Conservation (phyloP, 441 rosid species). For the Hura crepitans region DNA sequence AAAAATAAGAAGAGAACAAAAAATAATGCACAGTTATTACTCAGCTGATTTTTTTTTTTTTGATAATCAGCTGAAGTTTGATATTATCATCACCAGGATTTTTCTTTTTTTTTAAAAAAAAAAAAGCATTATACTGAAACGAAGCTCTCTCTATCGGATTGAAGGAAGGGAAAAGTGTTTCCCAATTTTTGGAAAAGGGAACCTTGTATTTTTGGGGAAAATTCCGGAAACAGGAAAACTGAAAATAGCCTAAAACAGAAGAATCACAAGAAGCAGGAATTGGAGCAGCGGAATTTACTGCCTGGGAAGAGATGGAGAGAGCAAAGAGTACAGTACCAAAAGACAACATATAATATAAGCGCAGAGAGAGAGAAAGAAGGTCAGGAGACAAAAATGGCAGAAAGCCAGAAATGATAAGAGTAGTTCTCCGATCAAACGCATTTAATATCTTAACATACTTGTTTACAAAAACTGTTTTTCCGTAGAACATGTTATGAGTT, state of each 20-base stretch:
- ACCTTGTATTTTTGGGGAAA: too few relatives aligned
- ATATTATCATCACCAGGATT: too few relatives aligned
- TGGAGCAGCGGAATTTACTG: conserved; percentile 21
- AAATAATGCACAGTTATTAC: too few relatives aligned
- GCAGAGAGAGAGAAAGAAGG: conserved; percentile 12
- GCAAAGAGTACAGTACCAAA: conserved; percentile 20
- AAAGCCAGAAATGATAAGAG: conserved; percentile 36
- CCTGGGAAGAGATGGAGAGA: conserved; percentile 21
- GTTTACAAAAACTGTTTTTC: neutral
- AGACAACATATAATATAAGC: conserved; percentile 13
- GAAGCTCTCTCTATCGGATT: too few relatives aligned
- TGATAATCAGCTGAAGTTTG: too few relatives aligned
- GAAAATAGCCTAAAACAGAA: conserved; percentile 1
- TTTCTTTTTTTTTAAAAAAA: too few relatives aligned
- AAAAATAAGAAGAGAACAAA: too few relatives aligned
- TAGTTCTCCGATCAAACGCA: conserved; percentile 23
- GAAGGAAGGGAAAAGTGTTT: too few relatives aligned
- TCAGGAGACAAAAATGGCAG: conserved; percentile 36
- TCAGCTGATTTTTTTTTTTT: too few relatives aligned
- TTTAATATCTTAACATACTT: neutral
- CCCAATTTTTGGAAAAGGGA: too few relatives aligned
- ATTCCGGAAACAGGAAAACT: too few relatives aligned
- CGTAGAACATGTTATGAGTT: neutral
- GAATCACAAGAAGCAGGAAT: neutral
- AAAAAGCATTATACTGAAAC: too few relatives aligned